These are phyloP conservation scores for Zopfia rhizophila DNA, from an alignment of 2,329 filamentous ascomycete species.

Conservation along the genomic window DNA sequence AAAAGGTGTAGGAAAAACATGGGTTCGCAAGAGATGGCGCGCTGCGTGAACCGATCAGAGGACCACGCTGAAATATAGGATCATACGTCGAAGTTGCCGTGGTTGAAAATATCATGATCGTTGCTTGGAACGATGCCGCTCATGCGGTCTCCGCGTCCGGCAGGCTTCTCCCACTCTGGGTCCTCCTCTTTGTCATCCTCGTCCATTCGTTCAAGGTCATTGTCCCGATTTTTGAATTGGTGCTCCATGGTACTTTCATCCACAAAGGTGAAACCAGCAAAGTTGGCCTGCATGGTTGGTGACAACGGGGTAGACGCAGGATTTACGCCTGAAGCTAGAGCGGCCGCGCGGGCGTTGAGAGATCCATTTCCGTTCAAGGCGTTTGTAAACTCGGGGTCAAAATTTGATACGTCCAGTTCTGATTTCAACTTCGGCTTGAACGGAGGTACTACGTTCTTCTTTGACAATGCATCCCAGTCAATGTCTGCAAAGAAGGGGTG, in stretches of 20 bases:
- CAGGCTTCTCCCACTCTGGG: slow-evolving; percentile 53
- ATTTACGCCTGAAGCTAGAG: slow-evolving; percentile 81
- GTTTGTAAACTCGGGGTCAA: slow-evolving; percentile 98
- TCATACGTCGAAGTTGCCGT: slow-evolving; percentile 51
- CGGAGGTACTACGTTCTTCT: slow-evolving; percentile 92
- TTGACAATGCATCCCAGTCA: slow-evolving; percentile 87
- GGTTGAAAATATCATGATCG: slow-evolving; percentile 61
- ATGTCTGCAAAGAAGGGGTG: slow-evolving; percentile 96
- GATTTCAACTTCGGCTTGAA: slow-evolving; percentile 98
- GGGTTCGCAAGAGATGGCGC: too few species aligned
- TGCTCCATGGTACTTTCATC: slow-evolving; percentile 95
- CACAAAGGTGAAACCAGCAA: slow-evolving; percentile 99
- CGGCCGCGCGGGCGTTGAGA: slow-evolving; percentile 89
- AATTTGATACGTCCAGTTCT: slow-evolving; percentile 96
- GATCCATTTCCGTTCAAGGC: slow-evolving; percentile 86
- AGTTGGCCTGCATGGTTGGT: slow-evolving; percentile 96
- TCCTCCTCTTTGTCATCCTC: slow-evolving; percentile 56
- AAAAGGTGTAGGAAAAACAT: slow-evolving; percentile 16
- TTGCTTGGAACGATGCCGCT: slow-evolving; percentile 60
- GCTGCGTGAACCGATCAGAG: too few species aligned
- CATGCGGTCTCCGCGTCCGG: slow-evolving; percentile 60
- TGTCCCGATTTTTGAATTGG: slow-evolving; percentile 67
- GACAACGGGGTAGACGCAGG: slow-evolving; percentile 91
- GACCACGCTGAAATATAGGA: too few species aligned
- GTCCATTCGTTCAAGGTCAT: slow-evolving; percentile 57